Percentiles rank a stretch among this genome's conserved stretches.
Conservation (phyloP, 768 basidiomycete species). For the Suillus fuscotomentosus region DNA sequence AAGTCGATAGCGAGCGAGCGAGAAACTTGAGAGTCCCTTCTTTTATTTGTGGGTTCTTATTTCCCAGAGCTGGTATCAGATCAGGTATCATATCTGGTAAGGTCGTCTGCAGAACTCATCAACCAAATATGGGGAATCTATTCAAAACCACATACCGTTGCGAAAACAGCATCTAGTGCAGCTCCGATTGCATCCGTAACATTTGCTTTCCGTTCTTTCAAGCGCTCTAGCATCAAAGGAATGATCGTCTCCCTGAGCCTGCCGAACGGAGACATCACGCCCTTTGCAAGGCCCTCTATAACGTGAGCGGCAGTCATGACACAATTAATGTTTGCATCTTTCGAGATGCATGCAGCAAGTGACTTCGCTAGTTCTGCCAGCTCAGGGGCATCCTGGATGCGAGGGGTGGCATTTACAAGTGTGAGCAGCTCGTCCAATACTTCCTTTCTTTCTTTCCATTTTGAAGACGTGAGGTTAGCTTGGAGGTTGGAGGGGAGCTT, state of each 20-base stretch:
- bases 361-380: constrained; percentile 74
- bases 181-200: constrained; percentile 88
- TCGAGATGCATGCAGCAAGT: constrained; percentile 76
- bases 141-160: constrained; percentile 57
- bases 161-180: constrained; percentile 87
- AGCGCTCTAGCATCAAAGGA: constrained; percentile 75
- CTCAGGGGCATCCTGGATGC: constrained; percentile 79
- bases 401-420: constrained; percentile 64
- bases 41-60: constrained; percentile 97
- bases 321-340: constrained; percentile 94
- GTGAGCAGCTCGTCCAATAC: constrained; percentile 80
- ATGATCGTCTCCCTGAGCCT: constrained; percentile 72
- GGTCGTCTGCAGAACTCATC: constrained; percentile 51
- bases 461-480: constrained; percentile 76
- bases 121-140: constrained; percentile 6
- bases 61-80: constrained; percentile 69
- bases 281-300: constrained; percentile 83
- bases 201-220: constrained; percentile 92
- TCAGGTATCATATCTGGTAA: constrained; percentile 84
- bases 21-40: constrained; percentile 90
- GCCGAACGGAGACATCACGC: constrained; percentile 71
- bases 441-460: constrained; percentile 98
- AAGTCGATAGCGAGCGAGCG: constrained; percentile 70
- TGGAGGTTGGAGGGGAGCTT: constrained; percentile 78
- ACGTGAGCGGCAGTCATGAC: constrained; percentile 87